These are phyloP conservation scores for Huntiella moniliformis DNA, from an alignment of 2,329 filamentous ascomycete genomes.

Conservation along the genomic window DNA sequence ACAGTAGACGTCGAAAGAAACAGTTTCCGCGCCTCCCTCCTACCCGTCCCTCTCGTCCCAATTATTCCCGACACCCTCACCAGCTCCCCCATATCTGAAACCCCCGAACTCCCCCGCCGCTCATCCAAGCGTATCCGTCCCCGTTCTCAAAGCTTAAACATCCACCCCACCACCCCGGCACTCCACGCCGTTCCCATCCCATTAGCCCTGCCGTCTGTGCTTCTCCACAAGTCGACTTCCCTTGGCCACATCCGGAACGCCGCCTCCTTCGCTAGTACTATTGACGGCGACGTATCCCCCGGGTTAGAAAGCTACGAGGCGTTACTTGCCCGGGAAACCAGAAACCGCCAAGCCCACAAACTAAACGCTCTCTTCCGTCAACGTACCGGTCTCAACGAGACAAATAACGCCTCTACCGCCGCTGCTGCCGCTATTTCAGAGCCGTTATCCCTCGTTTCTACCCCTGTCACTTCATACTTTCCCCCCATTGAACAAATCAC, in stretches of 20 bases:
- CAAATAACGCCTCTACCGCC: background rate
- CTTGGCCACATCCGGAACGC: conserved; percentile 1
- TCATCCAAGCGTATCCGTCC: conserved; percentile 7
- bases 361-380: background rate
- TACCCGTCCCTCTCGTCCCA: background rate
- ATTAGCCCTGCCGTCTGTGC: background rate
- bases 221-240: conserved; percentile 1
- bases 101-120: background rate
- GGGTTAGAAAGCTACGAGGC: conserved; percentile 2
- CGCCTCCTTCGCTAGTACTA: conserved; percentile 1
- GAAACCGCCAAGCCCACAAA: background rate
- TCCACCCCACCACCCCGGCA: background rate
- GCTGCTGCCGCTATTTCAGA: background rate
- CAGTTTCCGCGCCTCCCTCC: conserved; percentile 2
- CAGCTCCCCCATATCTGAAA: background rate
- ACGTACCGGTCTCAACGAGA: background rate
- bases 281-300: conserved; percentile 2
- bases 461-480: background rate
- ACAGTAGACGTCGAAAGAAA: conserved; percentile 1
- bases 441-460: background rate
- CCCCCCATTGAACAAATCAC: background rate
- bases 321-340: conserved; percentile 3
- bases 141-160: background rate
- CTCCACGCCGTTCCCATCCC: background rate
- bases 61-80: background rate